Base-by-base conservation (phyloP, 2,329 filamentous ascomycete species). In the Cladosporium phlei region DNA sequence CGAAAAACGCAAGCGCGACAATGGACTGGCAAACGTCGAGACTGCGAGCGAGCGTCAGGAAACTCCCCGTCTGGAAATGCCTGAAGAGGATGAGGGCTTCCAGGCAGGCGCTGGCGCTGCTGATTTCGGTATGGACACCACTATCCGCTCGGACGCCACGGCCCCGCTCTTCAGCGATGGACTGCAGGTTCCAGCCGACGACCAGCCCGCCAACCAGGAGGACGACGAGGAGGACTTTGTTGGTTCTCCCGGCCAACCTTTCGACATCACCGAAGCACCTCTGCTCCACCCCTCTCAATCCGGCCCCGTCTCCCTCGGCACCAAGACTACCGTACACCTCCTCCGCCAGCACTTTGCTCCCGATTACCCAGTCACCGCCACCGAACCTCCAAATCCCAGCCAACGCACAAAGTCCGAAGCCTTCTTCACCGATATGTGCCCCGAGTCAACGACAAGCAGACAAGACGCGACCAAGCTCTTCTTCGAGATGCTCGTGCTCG, bases 381-480 rank as follows among this genome's bases (percentile, higher is more conserved):
- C 81, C 4, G 85, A 83, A 37, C 75, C 78, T n/a, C 69, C 64
- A 16, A 80, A 82, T 53, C 77, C 83, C 2, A 80, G 82, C 47
- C 83, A 86, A 68, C 82, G 89, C 59, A 85, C 84, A 66, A 85
- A 85, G 65, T 78, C 76, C 19, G 80, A 80, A 10, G 88, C 95
- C 3, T 76, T 94, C 3, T 96, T 98, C 75, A 91, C 96, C 60
- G 86, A 95, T 48, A 77, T 98, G 38, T 77, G 96, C 25, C 93
- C 93, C 0, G 88, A 95, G 68, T 71, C 76, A 54, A 79, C 78
- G 51, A 91, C 91, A 1, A 88, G 79, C 55, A 87, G 88, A 66
- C 85, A 86, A 7, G 93, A 97, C 59, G 93, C 93, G 0, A 98
- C 93, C 33, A 96, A 96, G 76, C 96, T 98, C 89, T 98, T 98